Evolutionary conservation across 148 eudicot species (phyloP), one percentile per base, ranked within the genome.

Genomic region (Fagopyrum esculentum): DNA sequence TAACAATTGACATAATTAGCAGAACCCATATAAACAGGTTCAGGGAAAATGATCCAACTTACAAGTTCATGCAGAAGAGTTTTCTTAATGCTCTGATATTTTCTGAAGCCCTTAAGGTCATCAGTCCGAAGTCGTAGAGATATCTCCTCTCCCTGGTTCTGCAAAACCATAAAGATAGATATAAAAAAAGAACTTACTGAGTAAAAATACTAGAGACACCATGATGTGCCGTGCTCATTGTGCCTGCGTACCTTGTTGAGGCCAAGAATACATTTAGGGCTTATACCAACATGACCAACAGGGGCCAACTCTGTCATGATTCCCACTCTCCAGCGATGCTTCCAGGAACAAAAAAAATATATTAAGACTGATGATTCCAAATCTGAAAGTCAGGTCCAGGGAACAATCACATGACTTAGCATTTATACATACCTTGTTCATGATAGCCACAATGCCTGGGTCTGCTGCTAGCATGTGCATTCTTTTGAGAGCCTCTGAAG

Each of bases 241-340:
- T 75, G 68, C 29, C 19, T 55, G 71, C 77, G 77, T 81, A 94
- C 98, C 91, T 86, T 88, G 83, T 94, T 94, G 56, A 94, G 77
- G 77, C 98, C 98, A 75, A 91, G 92, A 76, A 94, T 76, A 75
- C 98, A 94, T 80, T 79, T 77, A 30, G 98, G 93, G 76, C 90
- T 88, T 64, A 91, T 78, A 78, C 98, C 98, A 81, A 94, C 98
- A 81, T 91, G 85, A 72, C 97, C 98, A 75, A 79, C 86, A 19
- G 98, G 97, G 44, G 98, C 98, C 98, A 94, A 82, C 88, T 94
- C 98, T 50, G 97, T 94, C 97, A 94, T 89, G 78, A 94, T 88
- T 77, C 98, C 98, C 71, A 94, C 97, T 77, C 86, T 85, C 97
- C 98, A 94, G 48, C 82, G 95, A 83, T 94, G 97, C 98, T 94